Base-by-base conservation (phyloP, 2,329 filamentous ascomycete species). In the Coniosporium tulheliwenetii region DNA sequence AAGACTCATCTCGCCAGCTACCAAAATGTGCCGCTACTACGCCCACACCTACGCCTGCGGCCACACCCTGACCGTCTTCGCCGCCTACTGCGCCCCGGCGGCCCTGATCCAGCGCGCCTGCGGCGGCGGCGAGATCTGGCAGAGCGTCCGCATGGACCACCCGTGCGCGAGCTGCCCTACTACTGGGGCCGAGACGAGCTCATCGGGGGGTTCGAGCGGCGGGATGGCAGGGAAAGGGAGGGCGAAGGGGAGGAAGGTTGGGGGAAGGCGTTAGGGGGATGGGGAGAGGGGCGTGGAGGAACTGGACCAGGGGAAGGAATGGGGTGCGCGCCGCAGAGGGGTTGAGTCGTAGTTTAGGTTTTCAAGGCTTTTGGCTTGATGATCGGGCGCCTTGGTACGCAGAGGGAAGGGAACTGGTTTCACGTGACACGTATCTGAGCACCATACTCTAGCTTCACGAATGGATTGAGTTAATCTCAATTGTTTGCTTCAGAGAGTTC, bases 21-120 rank as follows among this genome's bases (percentile, higher is more conserved):
- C n/a, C n/a, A n/a, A n/a, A n/a, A 67, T 67, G 64, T 66, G 64
- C 54, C 63, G 58, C 50, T 67, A 65, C 52, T 65, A 67, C 51
- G 64, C 64, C 38, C 64, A 67, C 54, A 57, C 53, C 3, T 59
- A 67, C 52, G 50, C 52, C 10, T 67, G 64, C 50, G 63, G 63
- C 36, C 64, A 67, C 49, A 64, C 61, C 12, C 52, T 56, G 42
- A 64, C 54, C 9, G 52, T 60, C 39, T 59, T 60, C 42, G 55
- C 57, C 13, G 50, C 47, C 15, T 56, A 53, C 45, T 61, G 57
- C 43, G 39, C 54, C 0, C 42, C 47, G 8, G 56, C 50, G 9
- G 54, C 54, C 5, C 42, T 60, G 8, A 44, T 52, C 33, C 58
- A 60, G 45, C 51, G 48, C 15, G 44, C 51, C 2, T 61, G 58